Evolutionary conservation across 169 alveolate genomes (phyloP), one percentile per base, ranked within the genome.

Genomic region (Plasmodium coatneyi): DNA sequence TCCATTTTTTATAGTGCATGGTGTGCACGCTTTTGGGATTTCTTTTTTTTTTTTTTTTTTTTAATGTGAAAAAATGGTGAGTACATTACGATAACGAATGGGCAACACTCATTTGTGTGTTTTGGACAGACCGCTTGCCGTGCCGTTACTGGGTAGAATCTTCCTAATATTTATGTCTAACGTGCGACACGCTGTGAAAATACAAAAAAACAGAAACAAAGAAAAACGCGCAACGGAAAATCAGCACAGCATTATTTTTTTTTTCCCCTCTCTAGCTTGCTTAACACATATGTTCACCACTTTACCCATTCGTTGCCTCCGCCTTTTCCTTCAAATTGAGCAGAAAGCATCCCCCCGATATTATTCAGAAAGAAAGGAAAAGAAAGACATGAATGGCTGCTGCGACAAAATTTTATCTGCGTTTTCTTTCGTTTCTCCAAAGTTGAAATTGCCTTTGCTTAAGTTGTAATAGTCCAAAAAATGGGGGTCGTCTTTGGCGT

Each of bases 381-480:
- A 84, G 70, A 84, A 84, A 43, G 92, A 84, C n/a, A 84, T 39
- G 52, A 84, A 66, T 5, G 83, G 92, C 54, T 84, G 92, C n/a
- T 84, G 92, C 56, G 92, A 25, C 10, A 83, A 39, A 46, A 74
- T 22, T 74, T 84, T 84, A 49, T 84, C 92, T 2, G 70, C 14
- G 30, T 32, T 74, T 32, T 84, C 92, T 3, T 84, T 84, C 30
- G 46, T n/a, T 7, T 84, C 84, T 49, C 70, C 25, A 54, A 28
- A 72, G 39, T 16, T 49, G 28, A 72, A 16, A 41, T 25, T 52
- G 41, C 43, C 80, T 66, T 72, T 72, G 80, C 74, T 84, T 72
- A 72, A 28, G 41, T 84, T 84, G 34, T 84, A 84, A 74, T 72
- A 84, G 25, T 84, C 92, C 81, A 84, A 66, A 84, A 84, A 84